Conservation (phyloP, 2,329 filamentous ascomycete genomes). For the Diaporthe nobilis region DNA sequence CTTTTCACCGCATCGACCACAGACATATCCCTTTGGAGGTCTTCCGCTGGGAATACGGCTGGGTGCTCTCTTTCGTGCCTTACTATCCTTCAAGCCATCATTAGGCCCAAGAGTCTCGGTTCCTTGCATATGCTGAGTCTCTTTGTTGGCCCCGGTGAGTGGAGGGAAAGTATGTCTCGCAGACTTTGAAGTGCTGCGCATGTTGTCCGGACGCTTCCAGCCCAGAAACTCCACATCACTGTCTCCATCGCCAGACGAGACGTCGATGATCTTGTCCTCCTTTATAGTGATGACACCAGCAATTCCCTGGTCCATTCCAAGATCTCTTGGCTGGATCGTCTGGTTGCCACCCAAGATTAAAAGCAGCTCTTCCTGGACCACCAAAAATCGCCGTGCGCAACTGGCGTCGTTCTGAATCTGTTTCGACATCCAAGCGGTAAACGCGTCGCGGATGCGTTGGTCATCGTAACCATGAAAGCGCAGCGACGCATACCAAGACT, state of each 20-base stretch:
- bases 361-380: constrained; percentile 22
- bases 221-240: constrained; percentile 38
- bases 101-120: neutral
- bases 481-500: constrained; percentile 33
- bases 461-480: constrained; percentile 22
- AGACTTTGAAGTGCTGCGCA: neutral
- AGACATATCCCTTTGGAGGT: constrained; percentile 46
- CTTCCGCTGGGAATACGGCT: neutral
- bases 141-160: constrained; percentile 12
- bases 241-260: constrained; percentile 27
- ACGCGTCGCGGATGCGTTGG: neutral
- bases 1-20: constrained; percentile 50
- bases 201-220: constrained; percentile 7
- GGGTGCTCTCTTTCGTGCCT: neutral
- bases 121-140: constrained; percentile 4
- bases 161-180: neutral
- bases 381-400: constrained; percentile 23
- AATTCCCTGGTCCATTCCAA: neutral
- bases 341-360: neutral
- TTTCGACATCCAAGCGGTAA: constrained; percentile 38
- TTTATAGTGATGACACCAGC: constrained; percentile 3
- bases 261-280: constrained; percentile 27
- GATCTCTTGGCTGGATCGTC: neutral
- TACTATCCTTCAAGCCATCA: neutral
- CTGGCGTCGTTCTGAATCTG: neutral